Percentiles rank a stretch among this genome's conserved stretches.
Conservation (phyloP, 306 rosid genomes). For the Psophocarpus tetragonolobus region DNA sequence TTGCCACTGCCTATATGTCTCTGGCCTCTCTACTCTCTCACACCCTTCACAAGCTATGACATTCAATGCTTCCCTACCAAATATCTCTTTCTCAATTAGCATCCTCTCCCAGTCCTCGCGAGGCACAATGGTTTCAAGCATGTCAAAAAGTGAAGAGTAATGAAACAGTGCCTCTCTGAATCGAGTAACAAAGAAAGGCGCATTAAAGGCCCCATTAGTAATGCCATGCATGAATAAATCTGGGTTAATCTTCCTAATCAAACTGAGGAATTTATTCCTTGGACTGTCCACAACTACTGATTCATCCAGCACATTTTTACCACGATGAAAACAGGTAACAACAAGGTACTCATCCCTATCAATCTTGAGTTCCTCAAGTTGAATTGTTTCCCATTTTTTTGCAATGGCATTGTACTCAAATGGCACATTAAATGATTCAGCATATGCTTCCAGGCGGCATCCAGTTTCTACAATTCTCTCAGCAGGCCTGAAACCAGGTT, state of each 20-base stretch:
- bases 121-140: conserved; percentile 91
- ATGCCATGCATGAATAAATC: conserved; percentile 76
- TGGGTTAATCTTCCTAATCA: conserved; percentile 76
- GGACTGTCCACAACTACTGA: conserved; percentile 75
- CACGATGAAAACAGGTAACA: conserved; percentile 76
- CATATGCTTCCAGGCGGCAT: conserved; percentile 76
- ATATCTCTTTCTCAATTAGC: conserved; percentile 83
- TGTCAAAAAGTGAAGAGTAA: conserved; percentile 85
- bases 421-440: conserved; percentile 67
- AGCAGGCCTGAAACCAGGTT: conserved; percentile 95
- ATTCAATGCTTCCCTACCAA: conserved; percentile 90
- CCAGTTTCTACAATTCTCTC: conserved; percentile 92
- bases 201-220: conserved; percentile 82
- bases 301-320: conserved; percentile 84
- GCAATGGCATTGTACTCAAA: conserved; percentile 88
- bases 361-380: conserved; percentile 82
- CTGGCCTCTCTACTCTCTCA: conserved; percentile 96
- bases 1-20: conserved; percentile 96
- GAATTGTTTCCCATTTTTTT: conserved; percentile 83
- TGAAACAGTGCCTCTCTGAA: conserved; percentile 93
- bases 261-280: conserved; percentile 60
- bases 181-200: conserved; percentile 93
- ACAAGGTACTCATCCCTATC: conserved; percentile 67
- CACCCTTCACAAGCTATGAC: conserved; percentile 96
- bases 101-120: conserved; percentile 83